A percentile compares a stretch with the other conserved stretches of the same genome.
Conservation (phyloP, 2,329 filamentous ascomycete species). For the Botrytis pseudocinerea region DNA sequence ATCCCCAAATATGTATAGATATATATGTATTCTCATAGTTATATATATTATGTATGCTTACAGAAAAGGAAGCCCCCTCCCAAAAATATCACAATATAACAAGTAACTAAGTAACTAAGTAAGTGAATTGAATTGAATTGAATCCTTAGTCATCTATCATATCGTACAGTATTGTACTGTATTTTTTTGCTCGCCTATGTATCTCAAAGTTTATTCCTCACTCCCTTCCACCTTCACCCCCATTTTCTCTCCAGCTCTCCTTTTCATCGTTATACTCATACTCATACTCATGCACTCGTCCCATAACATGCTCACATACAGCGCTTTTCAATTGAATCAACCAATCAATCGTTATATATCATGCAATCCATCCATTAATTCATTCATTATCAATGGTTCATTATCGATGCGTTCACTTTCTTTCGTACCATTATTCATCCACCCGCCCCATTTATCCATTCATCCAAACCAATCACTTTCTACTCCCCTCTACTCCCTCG, state of each 20-base stretch:
- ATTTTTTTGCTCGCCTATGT: neutral
- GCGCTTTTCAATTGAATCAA: neutral
- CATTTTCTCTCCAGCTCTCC: neutral
- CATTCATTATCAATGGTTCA: constrained; percentile 15
- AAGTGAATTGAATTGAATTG: neutral
- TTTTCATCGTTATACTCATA: neutral
- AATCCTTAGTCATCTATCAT: neutral
- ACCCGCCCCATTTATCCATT: constrained; percentile 6
- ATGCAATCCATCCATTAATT: constrained; percentile 14
- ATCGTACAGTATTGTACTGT: neutral
- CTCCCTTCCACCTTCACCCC: neutral
- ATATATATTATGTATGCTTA: too few relatives aligned
- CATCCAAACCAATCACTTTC: neutral
- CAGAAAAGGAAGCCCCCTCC: too few relatives aligned
- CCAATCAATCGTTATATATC: constrained; percentile 16
- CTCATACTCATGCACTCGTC: neutral
- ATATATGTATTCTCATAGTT: too few relatives aligned
- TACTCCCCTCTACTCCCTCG: neutral
- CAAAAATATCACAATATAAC: neutral
- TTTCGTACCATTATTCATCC: constrained; percentile 5
- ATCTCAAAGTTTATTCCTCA: neutral
- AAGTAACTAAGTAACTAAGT: too few relatives aligned
- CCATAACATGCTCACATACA: neutral
- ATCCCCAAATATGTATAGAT: neutral
- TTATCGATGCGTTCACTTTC: neutral